A percentile compares a stretch with the other conserved stretches of the same genome.
These are phyloP conservation scores for Sclerotinia borealis DNA, from an alignment of 2,329 filamentous ascomycete genomes.

Conservation along the genomic window DNA sequence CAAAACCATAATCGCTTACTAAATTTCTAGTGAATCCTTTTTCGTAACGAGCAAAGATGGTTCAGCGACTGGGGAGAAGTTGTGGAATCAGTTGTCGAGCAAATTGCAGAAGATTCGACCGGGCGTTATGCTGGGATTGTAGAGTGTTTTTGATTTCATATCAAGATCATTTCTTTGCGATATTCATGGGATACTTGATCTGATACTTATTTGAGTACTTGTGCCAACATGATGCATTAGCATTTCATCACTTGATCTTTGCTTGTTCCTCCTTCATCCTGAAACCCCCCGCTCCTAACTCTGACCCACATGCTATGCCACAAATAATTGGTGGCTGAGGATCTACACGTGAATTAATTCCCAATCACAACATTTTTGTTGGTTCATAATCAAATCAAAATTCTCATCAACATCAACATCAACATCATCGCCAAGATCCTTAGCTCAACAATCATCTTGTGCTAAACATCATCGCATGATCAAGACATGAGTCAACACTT, in stretches of 20 bases:
- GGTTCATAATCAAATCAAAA: too few relatives aligned
- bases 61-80: slow-evolving; percentile 31
- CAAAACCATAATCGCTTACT: too few relatives aligned
- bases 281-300: too few relatives aligned
- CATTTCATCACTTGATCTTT: background rate
- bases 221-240: background rate
- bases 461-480: background rate
- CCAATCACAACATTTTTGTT: background rate
- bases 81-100: slow-evolving; percentile 40
- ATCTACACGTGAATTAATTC: background rate
- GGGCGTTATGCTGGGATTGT: slow-evolving; percentile 20
- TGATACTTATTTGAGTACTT: background rate
- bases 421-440: background rate
- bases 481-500: background rate
- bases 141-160: background rate
- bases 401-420: background rate
- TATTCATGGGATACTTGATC: too few relatives aligned
- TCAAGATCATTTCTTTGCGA: background rate
- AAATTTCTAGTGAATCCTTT: background rate
- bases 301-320: background rate
- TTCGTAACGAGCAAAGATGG: slow-evolving; percentile 39
- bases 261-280: background rate
- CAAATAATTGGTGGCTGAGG: background rate
- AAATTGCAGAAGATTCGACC: slow-evolving; percentile 40
- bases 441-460: background rate